Percentiles rank a stretch among this genome's conserved stretches.
phyloP scores from a whole-genome alignment of 768 basidiomycete genomes.

The Kockovaella imperatae region DNA sequence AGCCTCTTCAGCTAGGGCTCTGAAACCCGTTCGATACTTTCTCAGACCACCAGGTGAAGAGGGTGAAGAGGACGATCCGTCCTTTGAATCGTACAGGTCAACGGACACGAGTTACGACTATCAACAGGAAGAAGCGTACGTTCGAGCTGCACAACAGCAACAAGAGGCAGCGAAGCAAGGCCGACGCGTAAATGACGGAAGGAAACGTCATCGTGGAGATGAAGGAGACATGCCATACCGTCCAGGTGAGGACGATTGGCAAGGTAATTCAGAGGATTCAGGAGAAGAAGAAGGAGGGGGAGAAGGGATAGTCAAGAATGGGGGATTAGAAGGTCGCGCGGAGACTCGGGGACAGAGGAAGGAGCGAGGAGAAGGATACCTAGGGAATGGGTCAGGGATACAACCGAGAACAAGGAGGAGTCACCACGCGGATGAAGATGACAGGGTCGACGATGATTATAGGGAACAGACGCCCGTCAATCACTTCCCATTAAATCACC shows the following conservation, averaged over 20 bases:
- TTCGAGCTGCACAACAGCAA: constrained; percentile 14
- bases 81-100: constrained; percentile 23
- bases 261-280: constrained; percentile 22
- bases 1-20: constrained; percentile 23
- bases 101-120: constrained; percentile 30
- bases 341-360: constrained; percentile 28
- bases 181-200: too few relatives aligned
- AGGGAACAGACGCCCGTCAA: constrained; percentile 3
- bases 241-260: constrained; percentile 29
- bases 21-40: constrained; percentile 38
- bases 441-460: constrained; percentile 6
- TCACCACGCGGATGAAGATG: constrained; percentile 9
- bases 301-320: constrained; percentile 27
- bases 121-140: constrained; percentile 27
- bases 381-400: constrained; percentile 35
- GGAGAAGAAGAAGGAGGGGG: constrained; percentile 35
- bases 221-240: constrained; percentile 34
- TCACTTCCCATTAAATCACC: constrained; percentile 8
- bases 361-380: constrained; percentile 35
- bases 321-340: constrained; percentile 30
- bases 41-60: constrained; percentile 24
- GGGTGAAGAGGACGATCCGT: constrained; percentile 18
- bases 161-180: background rate
- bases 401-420: constrained; percentile 21
- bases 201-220: background rate